Evolutionary conservation across 257 asterid genomes (phyloP).

Genomic region (Solanum verrucosum): DNA sequence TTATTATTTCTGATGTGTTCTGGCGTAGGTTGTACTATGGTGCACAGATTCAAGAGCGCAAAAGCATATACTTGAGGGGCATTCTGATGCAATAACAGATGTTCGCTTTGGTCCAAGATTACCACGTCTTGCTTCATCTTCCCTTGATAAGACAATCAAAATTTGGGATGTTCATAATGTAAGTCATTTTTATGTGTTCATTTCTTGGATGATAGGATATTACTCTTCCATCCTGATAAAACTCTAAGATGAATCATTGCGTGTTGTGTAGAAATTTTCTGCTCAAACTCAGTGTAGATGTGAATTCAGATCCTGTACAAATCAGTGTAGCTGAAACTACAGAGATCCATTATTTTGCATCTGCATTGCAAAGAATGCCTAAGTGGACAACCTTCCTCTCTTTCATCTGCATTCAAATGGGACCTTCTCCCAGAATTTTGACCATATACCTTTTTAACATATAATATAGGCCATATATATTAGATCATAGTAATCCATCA

Average conservation of each 20-base stretch:
- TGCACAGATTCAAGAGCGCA: constrained; percentile 16
- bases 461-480: not conserved
- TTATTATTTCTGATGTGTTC: not conserved
- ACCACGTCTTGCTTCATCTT: constrained; percentile 21
- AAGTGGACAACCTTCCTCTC: not conserved
- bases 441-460: not conserved
- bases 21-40: constrained; percentile 19
- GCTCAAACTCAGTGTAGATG: not conserved
- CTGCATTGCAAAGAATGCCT: not conserved
- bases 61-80: constrained; percentile 10
- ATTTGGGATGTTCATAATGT: constrained; percentile 26
- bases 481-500: not conserved
- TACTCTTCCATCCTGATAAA: not conserved
- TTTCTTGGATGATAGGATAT: not conserved
- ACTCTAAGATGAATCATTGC: not conserved
- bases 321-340: not conserved
- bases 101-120: constrained; percentile 22
- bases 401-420: not conserved
- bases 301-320: not conserved
- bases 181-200: not conserved
- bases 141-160: constrained; percentile 23
- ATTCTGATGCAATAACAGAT: constrained; percentile 20
- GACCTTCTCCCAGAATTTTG: not conserved
- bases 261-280: not conserved
- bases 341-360: not conserved